Base-by-base conservation (phyloP, 176 grass and related monocot species). In the Triticum monococcum region DNA sequence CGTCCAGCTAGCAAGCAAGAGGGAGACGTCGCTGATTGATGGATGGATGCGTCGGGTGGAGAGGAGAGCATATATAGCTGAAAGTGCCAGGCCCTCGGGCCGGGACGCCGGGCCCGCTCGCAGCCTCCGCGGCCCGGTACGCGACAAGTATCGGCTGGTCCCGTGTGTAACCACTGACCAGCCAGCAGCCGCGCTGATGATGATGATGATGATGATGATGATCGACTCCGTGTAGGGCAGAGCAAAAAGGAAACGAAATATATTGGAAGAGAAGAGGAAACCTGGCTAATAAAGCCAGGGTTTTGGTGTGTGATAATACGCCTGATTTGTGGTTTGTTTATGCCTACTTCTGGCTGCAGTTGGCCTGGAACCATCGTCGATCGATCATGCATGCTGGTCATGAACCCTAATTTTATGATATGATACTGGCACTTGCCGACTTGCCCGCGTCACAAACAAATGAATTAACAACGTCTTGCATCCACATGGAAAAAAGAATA, bases 211-310 rank as follows among this genome's bases (percentile, higher is more conserved):
- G 54, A 59, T 59, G 14, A 52, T 36, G 32, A 33, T 6, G 52
- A 57, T 2, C 0, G 88, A 64, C 82, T 71, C 83, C 78, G 40
- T 64, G 84, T 86, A 87, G 84, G 74, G n/a, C 83, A 45, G 25
- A 2, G 62, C 12, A 22, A 8, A 70, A 75, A 56, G 18, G 37
- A 43, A 7, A 41, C 3, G 5, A n/a, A 6, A 30, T 45, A 33
- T 33, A 37, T 37, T 54, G 18, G 17, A 3, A 50, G 66, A 59
- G 8, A 10, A 61, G 43, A 37, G 17, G 72, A 70, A 82, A 56
- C 32, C 54, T 33, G 64, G 79, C 79, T 90, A 87, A 83, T 73
- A 90, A 90, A 72, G 74, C 56, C 74, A 74, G 41, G 30, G 31
- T 78, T 86, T 86, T 56, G 31, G 31, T 61, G 81, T 22, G 2